phyloP scores from a whole-genome alignment of 1,284 basidiomycete species.

The Sporisorium sorghi region DNA sequence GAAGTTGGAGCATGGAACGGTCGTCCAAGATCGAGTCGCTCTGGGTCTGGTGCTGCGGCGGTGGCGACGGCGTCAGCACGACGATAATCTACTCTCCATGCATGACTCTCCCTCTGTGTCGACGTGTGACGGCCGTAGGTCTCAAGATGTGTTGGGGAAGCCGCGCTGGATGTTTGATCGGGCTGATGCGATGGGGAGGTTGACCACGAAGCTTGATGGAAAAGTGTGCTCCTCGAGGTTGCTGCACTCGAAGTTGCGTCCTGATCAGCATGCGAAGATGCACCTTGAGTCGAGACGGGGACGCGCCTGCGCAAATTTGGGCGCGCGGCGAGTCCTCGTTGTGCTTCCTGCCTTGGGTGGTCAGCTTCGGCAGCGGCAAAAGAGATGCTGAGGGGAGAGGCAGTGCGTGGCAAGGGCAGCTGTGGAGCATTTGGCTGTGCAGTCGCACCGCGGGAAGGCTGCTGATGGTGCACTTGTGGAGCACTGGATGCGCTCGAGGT shows the following conservation, averaged over 20 bases:
- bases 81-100: not conserved
- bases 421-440: conserved; percentile 22
- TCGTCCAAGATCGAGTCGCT: not conserved
- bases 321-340: not conserved
- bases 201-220: not conserved
- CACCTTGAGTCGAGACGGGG: not conserved
- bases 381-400: conserved; percentile 30
- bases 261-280: not conserved
- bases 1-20: no score
- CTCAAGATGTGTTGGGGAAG: not conserved
- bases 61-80: not conserved
- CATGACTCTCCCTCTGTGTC: not conserved
- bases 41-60: not conserved
- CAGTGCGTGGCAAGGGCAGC: conserved; percentile 33
- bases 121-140: not conserved
- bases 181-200: not conserved
- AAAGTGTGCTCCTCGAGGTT: not conserved
- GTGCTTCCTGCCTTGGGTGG: not conserved
- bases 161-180: not conserved
- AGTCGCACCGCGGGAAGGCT: not conserved
- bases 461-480: not conserved
- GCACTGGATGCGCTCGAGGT: not conserved
- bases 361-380: conserved; percentile 18
- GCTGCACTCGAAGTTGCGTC: not conserved
- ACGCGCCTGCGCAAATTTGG: conserved; percentile 6